phyloP scores from a whole-genome alignment of 2,329 filamentous ascomycete genomes.

The Leptoxyphium fumago region DNA sequence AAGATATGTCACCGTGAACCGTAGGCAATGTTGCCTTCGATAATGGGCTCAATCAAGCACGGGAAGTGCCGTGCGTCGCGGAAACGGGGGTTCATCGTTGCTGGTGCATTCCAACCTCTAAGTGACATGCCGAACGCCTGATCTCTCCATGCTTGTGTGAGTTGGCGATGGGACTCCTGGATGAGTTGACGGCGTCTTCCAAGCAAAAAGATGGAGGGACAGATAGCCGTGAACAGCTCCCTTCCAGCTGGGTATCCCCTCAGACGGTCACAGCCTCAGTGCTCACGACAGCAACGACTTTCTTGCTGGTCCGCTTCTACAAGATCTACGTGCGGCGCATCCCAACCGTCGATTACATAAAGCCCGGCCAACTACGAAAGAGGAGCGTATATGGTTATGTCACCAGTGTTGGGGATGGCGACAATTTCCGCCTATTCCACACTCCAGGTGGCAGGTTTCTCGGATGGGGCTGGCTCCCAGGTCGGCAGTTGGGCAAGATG shows the following conservation, averaged over 20 bases:
- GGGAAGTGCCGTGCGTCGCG: too few relatives aligned
- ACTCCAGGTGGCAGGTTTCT: constrained; percentile 76
- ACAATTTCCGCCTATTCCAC: constrained; percentile 89
- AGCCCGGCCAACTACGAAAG: constrained; percentile 57
- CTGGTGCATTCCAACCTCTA: too few relatives aligned
- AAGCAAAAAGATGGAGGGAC: too few relatives aligned
- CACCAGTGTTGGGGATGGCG: constrained; percentile 89
- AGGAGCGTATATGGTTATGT: constrained; percentile 72
- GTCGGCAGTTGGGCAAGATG: constrained; percentile 7
- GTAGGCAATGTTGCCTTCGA: too few relatives aligned
- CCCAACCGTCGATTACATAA: constrained; percentile 60
- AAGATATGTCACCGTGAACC: too few relatives aligned
- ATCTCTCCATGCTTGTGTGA: constrained; percentile 2
- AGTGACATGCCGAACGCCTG: too few relatives aligned
- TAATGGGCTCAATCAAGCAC: too few relatives aligned
- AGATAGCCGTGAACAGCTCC: too few relatives aligned
- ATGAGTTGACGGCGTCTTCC: too few relatives aligned
- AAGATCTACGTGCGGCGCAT: constrained; percentile 66
- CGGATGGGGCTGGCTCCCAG: constrained; percentile 56
- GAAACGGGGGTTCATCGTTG: too few relatives aligned
- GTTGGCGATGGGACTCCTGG: too few relatives aligned
- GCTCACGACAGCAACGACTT: constrained; percentile 40
- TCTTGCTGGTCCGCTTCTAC: constrained; percentile 47
- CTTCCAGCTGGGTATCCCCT: constrained; percentile 4
- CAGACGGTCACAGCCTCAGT: constrained; percentile 25